These are phyloP conservation scores for Teunomyces funiuensis DNA, from an alignment of 805 yeast species.

Conservation along the genomic window DNA sequence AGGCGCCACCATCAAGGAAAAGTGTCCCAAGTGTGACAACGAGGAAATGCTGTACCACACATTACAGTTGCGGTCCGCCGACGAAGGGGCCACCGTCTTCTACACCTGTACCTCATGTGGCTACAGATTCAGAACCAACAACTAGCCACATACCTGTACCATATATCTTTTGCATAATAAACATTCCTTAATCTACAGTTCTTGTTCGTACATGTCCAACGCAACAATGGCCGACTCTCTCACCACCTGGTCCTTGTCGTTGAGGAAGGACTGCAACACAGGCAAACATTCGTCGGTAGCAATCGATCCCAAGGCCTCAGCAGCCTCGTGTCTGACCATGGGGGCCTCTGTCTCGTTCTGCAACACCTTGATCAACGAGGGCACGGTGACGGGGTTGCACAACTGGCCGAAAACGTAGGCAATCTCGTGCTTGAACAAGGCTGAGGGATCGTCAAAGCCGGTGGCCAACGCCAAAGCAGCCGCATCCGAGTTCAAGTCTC, in stretches of 20 bases:
- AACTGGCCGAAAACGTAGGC: conserved; percentile 98
- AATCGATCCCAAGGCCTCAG: conserved; percentile 96
- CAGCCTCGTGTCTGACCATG: conserved; percentile 99
- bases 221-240: conserved; percentile 97
- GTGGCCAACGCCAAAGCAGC: conserved; percentile 90
- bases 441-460: conserved; percentile 88
- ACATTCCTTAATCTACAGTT: conserved; percentile 68
- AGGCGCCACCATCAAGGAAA: conserved; percentile 96
- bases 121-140: conserved; percentile 91
- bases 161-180: conserved; percentile 55
- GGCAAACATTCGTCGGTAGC: conserved; percentile 96
- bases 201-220: conserved; percentile 96
- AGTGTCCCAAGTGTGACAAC: conserved; percentile 97
- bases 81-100: conserved; percentile 99
- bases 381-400: conserved; percentile 90
- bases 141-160: conserved; percentile 35
- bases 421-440: conserved; percentile 94
- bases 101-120: conserved; percentile 95
- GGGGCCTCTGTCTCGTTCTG: conserved; percentile 82
- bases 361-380: conserved; percentile 79
- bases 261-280: conserved; percentile 71
- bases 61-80: conserved; percentile 93
- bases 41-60: conserved; percentile 99
- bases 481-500: conserved; percentile 92
- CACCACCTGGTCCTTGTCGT: conserved; percentile 85